These are phyloP conservation scores for Pseudopyricularia javanii DNA, from an alignment of 2,329 filamentous ascomycete species.

Conservation along the genomic window DNA sequence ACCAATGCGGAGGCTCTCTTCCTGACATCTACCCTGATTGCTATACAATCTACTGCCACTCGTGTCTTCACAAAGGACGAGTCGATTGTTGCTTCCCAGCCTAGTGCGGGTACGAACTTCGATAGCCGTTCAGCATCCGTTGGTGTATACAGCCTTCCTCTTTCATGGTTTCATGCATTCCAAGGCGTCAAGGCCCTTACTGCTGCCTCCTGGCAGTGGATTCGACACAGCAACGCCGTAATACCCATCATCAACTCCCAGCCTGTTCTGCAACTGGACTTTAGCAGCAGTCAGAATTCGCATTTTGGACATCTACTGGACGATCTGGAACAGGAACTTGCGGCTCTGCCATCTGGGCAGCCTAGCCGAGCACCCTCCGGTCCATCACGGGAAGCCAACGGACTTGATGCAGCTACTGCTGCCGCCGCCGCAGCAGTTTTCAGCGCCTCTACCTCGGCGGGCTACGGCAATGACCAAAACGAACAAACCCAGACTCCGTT, in stretches of 20 bases:
- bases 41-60: slow-evolving; percentile 54
- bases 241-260: slow-evolving; percentile 52
- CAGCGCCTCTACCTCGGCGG: background rate
- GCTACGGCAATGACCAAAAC: background rate
- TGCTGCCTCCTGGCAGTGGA: slow-evolving; percentile 51
- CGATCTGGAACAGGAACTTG: slow-evolving; percentile 43
- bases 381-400: background rate
- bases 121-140: background rate
- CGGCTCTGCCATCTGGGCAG: slow-evolving; percentile 12
- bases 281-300: slow-evolving; percentile 36
- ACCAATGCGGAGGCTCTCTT: slow-evolving; percentile 52
- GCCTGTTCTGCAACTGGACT: slow-evolving; percentile 47
- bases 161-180: slow-evolving; percentile 56
- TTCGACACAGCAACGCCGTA: slow-evolving; percentile 43
- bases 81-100: slow-evolving; percentile 3
- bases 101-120: slow-evolving; percentile 2
- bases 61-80: slow-evolving; percentile 50
- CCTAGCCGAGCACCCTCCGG: background rate
- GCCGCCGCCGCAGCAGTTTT: background rate
- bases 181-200: slow-evolving; percentile 56
- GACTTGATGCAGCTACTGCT: background rate
- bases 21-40: slow-evolving; percentile 48
- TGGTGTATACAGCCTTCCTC: slow-evolving; percentile 41
- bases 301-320: slow-evolving; percentile 51
- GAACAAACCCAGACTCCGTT: background rate